Evolutionary conservation across 805 yeast species (phyloP).

Genomic region (Teunomyces pallodes): DNA sequence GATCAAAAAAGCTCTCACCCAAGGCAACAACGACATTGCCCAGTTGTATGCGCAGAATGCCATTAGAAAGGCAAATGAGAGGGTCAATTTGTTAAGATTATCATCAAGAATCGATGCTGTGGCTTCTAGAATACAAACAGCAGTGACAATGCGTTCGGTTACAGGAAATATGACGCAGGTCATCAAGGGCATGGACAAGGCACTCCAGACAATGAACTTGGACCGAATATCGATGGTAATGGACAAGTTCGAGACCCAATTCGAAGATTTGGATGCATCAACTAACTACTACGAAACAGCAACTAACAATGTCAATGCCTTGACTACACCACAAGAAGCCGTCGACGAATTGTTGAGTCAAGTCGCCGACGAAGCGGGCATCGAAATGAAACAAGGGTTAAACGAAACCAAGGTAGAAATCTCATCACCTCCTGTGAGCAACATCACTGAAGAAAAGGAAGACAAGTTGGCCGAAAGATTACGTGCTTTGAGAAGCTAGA

Average conservation of each 20-base stretch:
- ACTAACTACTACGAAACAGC: slow-evolving; percentile 91
- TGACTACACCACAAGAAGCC: slow-evolving; percentile 90
- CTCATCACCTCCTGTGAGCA: slow-evolving; percentile 35
- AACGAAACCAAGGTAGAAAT: slow-evolving; percentile 58
- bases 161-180: slow-evolving; percentile 93
- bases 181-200: slow-evolving; percentile 93
- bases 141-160: slow-evolving; percentile 95
- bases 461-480: slow-evolving; percentile 84
- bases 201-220: slow-evolving; percentile 91
- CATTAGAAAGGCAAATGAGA: slow-evolving; percentile 84
- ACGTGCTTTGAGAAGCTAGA: slow-evolving; percentile 67
- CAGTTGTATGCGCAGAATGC: slow-evolving; percentile 94
- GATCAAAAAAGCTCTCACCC: slow-evolving; percentile 81
- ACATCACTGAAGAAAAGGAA: slow-evolving; percentile 68
- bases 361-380: slow-evolving; percentile 96
- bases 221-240: slow-evolving; percentile 90
- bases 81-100: slow-evolving; percentile 73
- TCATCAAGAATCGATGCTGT: slow-evolving; percentile 94
- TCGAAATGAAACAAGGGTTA: slow-evolving; percentile 85
- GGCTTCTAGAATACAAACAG: slow-evolving; percentile 93
- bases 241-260: slow-evolving; percentile 96
- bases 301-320: slow-evolving; percentile 83
- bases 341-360: slow-evolving; percentile 87
- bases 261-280: slow-evolving; percentile 92
- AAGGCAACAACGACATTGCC: slow-evolving; percentile 90